Evolutionary conservation across 208 protist genomes (phyloP).

Genomic region (Hexamita inflata): DNA sequence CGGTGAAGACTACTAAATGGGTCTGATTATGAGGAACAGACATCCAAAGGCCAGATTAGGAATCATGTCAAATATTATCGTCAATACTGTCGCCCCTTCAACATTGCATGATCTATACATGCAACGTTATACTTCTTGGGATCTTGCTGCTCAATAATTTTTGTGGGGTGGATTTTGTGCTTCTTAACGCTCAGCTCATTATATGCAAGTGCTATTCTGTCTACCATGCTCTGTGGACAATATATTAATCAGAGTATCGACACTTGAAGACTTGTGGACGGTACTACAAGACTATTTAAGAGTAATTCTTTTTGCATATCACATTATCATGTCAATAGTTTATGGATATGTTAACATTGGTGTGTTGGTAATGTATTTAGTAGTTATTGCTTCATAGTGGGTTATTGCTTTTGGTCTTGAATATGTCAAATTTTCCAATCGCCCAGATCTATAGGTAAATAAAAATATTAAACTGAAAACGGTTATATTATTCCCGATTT

Average conservation of each 20-base stretch:
- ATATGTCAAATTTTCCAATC: conserved; percentile 22
- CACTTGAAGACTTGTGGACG: conserved; percentile 30
- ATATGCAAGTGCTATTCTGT: conserved; percentile 28
- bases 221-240: conserved; percentile 26
- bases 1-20: conserved; percentile 34
- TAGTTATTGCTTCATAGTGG: conserved; percentile 23
- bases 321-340: conserved; percentile 25
- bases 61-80: conserved; percentile 6
- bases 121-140: conserved; percentile 17
- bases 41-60: not conserved
- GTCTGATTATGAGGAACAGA: conserved; percentile 13
- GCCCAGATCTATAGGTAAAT: conserved; percentile 18
- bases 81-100: conserved; percentile 21
- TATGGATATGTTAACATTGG: not conserved
- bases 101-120: conserved; percentile 22
- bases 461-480: not conserved
- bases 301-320: not conserved
- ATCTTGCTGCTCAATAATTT: conserved; percentile 31
- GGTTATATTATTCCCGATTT: conserved; percentile 23
- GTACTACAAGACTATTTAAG: conserved; percentile 28
- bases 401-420: conserved; percentile 17
- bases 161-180: conserved; percentile 32
- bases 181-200: not conserved
- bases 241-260: conserved; percentile 8
- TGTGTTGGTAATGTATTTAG: conserved; percentile 21